Evolutionary conservation across 306 rosid genomes (phyloP).

Genomic region (Quercus suber): DNA sequence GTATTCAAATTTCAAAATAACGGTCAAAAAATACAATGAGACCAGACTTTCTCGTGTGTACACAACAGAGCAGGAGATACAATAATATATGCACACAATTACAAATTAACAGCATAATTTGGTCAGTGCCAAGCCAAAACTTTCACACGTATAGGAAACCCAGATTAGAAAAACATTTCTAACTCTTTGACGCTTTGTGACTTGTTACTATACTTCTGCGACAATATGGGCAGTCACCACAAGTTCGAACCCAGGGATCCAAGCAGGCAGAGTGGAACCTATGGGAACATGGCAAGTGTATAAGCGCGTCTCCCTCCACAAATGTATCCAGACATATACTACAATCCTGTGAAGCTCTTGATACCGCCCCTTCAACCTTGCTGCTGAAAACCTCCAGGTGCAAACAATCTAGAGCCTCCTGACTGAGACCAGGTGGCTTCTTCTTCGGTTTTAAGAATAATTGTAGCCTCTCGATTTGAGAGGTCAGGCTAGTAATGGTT

Average conservation of each 20-base stretch:
- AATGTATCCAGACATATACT: slow-evolving; percentile 85
- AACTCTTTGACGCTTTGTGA: neutral
- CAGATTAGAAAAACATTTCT: neutral
- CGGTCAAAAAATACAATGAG: neutral
- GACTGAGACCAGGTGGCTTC: slow-evolving; percentile 76
- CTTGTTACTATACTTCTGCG: slow-evolving; percentile 52
- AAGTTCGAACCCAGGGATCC: slow-evolving; percentile 72
- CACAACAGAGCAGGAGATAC: neutral
- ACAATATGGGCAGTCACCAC: slow-evolving; percentile 87
- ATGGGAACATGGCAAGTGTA: slow-evolving; percentile 69
- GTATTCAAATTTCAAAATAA: neutral
- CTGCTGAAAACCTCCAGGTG: slow-evolving; percentile 45
- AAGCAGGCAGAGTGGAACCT: slow-evolving; percentile 71
- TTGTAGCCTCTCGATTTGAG: slow-evolving; percentile 46
- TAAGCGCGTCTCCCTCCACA: slow-evolving; percentile 55
- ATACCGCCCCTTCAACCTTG: slow-evolving; percentile 19
- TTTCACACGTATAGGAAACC: slow-evolving; percentile 3
- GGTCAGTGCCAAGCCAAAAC: slow-evolving; percentile 18
- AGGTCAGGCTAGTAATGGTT: slow-evolving; percentile 35
- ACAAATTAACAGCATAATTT: neutral
- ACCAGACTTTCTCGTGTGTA: neutral
- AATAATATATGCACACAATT: neutral
- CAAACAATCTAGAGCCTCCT: slow-evolving; percentile 59
- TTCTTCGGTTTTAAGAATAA: slow-evolving; percentile 35
- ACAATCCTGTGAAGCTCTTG: slow-evolving; percentile 51